phyloP scores from a whole-genome alignment of 805 yeast species.

The Candida germanica region DNA sequence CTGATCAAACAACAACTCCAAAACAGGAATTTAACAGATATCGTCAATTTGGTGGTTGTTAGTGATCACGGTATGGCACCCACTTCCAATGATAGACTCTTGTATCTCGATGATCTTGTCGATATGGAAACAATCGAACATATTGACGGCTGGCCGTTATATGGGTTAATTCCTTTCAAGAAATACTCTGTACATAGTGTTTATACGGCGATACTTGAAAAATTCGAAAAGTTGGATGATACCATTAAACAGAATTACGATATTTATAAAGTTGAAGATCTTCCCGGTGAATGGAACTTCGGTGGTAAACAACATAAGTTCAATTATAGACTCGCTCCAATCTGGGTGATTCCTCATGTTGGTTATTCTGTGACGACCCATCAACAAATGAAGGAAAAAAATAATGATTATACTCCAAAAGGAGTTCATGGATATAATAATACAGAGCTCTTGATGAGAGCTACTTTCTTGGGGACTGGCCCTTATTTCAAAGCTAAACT shows the following conservation, averaged over 20 bases:
- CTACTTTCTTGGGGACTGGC: slow-evolving; percentile 75
- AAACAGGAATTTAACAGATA: slow-evolving; percentile 54
- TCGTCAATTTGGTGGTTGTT: slow-evolving; percentile 73
- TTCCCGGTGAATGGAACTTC: slow-evolving; percentile 54
- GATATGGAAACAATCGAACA: slow-evolving; percentile 54
- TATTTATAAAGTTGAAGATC: slow-evolving; percentile 52
- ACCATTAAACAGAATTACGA: slow-evolving; percentile 30
- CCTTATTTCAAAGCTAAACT: slow-evolving; percentile 59
- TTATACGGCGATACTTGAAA: slow-evolving; percentile 36
- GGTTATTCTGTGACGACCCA: slow-evolving; percentile 75
- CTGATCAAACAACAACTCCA: slow-evolving; percentile 46
- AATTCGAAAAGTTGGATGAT: slow-evolving; percentile 16
- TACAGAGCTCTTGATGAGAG: slow-evolving; percentile 75
- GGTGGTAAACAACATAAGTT: slow-evolving; percentile 46
- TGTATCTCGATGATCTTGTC: slow-evolving; percentile 71
- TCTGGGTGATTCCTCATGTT: slow-evolving; percentile 80
- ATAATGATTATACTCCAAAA: slow-evolving; percentile 51
- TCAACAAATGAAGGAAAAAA: slow-evolving; percentile 48
- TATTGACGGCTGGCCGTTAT: slow-evolving; percentile 83
- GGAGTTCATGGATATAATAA: slow-evolving; percentile 89
- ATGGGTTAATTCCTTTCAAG: slow-evolving; percentile 62
- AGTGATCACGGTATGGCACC: slow-evolving; percentile 97
- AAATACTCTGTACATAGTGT: slow-evolving; percentile 42
- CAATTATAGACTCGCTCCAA: slow-evolving; percentile 69
- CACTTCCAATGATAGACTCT: slow-evolving; percentile 63